Evolutionary conservation across 2,329 filamentous ascomycete genomes (phyloP), one percentile per base, ranked within the genome.

Genomic region (Monosporascus ibericus): DNA sequence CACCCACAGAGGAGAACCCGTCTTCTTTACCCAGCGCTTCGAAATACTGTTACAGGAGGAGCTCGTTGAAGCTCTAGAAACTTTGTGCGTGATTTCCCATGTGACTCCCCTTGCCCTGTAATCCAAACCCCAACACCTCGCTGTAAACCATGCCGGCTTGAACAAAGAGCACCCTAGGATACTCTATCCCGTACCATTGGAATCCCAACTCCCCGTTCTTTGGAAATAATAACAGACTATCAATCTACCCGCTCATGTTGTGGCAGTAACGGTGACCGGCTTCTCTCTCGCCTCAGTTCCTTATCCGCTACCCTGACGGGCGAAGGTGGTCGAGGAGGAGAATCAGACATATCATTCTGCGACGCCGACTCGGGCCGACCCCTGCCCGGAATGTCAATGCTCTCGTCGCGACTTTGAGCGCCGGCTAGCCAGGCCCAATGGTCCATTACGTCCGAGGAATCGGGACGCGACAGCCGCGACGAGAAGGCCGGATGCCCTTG

Each of bases 401-500:
- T 20, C 11, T 42, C 22, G 8, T 15, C 9, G 22, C 22, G 11
- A 9, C 24, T 46, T n/a, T 22, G 42, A 15, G 42, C 18, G 14
- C 17, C 22, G n/a, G 24, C 24, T 30, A 14, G 9, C 11, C 11
- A 34, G 11, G 30, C 30, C 30, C 30, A 34, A 34, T 34, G 30
- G 30, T 34, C 9, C 30, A 34, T 34, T 34, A 34, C 30, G 30
- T 11, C 30, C 51, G 49, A 11, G 60, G 60, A 14, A 60, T 20
- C 2, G 55, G 50, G 0, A 62, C 52, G 37, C 57, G 58, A 9
- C 50, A 59, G 51, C 38, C 56, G 44, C 2, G 59, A 52, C 18
- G 56, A 57, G 44, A 66, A 60, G 0, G 64, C 64, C 38, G 65
- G 65, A 24, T 67, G 65, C 9, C 60, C 52, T 38, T 50, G 58